Base-by-base conservation (phyloP, 257 asterid genomes). In the Jacaranda mimosifolia region DNA sequence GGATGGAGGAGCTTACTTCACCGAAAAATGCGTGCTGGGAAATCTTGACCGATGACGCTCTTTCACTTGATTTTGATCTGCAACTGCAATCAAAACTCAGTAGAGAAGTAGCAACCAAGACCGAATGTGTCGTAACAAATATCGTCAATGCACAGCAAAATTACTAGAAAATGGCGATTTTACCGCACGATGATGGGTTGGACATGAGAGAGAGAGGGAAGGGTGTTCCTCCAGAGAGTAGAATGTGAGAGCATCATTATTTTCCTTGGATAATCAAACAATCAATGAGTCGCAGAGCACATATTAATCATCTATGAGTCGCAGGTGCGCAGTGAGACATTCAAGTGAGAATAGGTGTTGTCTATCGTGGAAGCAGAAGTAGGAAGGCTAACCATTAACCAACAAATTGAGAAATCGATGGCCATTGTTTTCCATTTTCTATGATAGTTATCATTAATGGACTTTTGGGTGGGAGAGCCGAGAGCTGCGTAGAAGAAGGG, bases 401-500 rank as follows among this genome's bases (percentile, higher is more conserved):
- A 21, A 73, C 63, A 68, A 65, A 11, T 40, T 15, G 68, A 57
- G 65, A 10, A 40, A 68, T 39, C 51, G 60, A 32, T 2, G 73
- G 80, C 51, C 59, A 60, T 35, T 39, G 66, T 35, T 51, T 52
- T 59, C 13, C 48, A 32, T 14, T 7, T 42, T 7, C 17, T 5
- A 63, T 58, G 2, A 4, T 10, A 13, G 17, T 49, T 14, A 0
- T 13, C 11, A 0, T 5, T 14, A 17, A 46, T 72, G 67, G 73
- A 36, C 6, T 32, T 77, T 60, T 83, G 68, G 85, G 72, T 26
- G 45, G 72, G 63, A 42, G 86, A 83, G 84, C 77, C 1, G 63
- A 42, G 87, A 83, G 86, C 77, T 3, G 68, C 81, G 86, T 72
- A 32, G 85, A 70, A 36, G 81, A 56, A 63, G 63, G 80, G 83